These are phyloP conservation scores for Arthrobotrys megalospora DNA, from an alignment of 2,329 filamentous ascomycete genomes.

Conservation along the genomic window DNA sequence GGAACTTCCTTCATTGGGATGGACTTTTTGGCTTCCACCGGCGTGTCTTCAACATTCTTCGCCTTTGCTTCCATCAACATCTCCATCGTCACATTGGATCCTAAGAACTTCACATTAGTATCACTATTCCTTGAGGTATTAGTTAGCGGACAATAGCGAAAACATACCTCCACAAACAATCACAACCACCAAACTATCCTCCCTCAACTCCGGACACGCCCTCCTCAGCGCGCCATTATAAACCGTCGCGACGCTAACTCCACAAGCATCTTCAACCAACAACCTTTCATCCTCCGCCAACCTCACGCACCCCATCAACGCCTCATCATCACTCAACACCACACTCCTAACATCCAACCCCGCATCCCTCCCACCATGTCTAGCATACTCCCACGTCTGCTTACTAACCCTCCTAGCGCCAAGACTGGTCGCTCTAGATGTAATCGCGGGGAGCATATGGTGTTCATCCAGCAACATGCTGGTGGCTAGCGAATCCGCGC, in stretches of 20 bases:
- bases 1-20: conserved; percentile 18
- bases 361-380: conserved; percentile 67
- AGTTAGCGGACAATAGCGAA: background rate
- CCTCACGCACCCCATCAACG: conserved; percentile 81
- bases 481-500: conserved; percentile 79
- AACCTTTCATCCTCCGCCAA: conserved; percentile 86
- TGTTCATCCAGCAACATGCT: conserved; percentile 74
- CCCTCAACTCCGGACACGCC: conserved; percentile 75
- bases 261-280: conserved; percentile 87
- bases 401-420: conserved; percentile 81
- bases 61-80: conserved; percentile 70
- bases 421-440: conserved; percentile 80
- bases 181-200: conserved; percentile 81
- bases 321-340: conserved; percentile 82
- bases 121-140: background rate
- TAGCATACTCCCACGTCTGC: conserved; percentile 77
- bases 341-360: conserved; percentile 73
- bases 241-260: conserved; percentile 80
- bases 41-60: conserved; percentile 36
- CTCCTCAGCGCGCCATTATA: conserved; percentile 77
- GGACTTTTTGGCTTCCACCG: conserved; percentile 4
- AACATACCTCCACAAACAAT: conserved; percentile 80
- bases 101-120: conserved; percentile 65
- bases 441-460: conserved; percentile 79
- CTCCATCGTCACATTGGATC: conserved; percentile 76